Conservation (phyloP, 179 eudicot genomes). For the Sideroxylon spinosum region DNA sequence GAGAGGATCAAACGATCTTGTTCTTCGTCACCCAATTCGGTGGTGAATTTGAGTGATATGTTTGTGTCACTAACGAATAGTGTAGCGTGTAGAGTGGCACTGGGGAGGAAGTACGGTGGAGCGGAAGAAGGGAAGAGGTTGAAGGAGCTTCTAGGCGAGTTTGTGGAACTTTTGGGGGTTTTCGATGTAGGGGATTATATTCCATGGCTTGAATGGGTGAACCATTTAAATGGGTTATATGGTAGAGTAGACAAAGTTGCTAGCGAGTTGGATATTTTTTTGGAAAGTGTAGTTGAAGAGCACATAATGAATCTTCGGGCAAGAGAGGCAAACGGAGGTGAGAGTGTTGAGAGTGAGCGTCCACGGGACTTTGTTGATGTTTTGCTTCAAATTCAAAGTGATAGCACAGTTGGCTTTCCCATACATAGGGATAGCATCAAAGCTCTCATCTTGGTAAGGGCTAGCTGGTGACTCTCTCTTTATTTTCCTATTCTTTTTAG, state of each 20-base stretch:
- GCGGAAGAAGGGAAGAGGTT: background rate
- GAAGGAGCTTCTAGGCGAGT: background rate
- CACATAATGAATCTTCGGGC: too few relatives aligned
- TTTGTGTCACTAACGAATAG: too few relatives aligned
- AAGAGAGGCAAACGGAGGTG: background rate
- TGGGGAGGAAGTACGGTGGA: constrained; percentile 9
- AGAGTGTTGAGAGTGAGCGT: too few relatives aligned
- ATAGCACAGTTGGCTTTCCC: background rate
- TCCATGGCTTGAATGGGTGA: background rate
- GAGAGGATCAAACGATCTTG: too few relatives aligned
- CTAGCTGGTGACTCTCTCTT: background rate
- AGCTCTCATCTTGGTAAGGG: constrained; percentile 12
- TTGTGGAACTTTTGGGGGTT: background rate
- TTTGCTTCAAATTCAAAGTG: constrained; percentile 8
- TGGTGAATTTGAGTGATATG: too few relatives aligned
- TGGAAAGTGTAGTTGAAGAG: background rate
- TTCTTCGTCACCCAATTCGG: too few relatives aligned
- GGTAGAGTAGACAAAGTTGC: background rate
- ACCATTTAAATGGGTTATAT: background rate
- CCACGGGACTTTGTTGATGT: background rate
- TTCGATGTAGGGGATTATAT: background rate
- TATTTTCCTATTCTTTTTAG: too few relatives aligned
- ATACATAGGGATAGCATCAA: constrained; percentile 2
- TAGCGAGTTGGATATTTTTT: background rate
- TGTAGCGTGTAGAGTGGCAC: background rate